A percentile compares a stretch with the other conserved stretches of the same genome.
Conservation (phyloP, 495 filamentous ascomycete species). For the Chaetomium cochliodes region DNA sequence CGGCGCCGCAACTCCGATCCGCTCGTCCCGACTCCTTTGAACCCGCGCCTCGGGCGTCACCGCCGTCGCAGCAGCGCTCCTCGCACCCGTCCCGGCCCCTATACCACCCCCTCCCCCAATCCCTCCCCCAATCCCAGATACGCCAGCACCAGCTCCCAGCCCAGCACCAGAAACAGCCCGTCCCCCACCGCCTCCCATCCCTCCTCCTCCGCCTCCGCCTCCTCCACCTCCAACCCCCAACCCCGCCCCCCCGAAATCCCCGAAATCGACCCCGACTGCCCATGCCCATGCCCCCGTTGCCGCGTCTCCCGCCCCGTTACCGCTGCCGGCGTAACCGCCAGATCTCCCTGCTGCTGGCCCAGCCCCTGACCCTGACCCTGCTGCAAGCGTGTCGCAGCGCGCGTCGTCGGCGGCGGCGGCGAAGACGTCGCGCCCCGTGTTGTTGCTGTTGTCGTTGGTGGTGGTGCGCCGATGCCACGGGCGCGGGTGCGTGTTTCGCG, state of each 20-base stretch:
- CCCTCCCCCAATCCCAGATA: too few relatives aligned
- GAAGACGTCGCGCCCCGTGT: not conserved
- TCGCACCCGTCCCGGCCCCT: not conserved
- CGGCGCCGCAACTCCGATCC: conserved; percentile 35
- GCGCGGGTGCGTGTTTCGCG: not conserved
- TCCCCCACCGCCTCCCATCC: too few relatives aligned
- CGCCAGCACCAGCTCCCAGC: too few relatives aligned
- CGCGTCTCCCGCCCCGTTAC: conserved; percentile 7
- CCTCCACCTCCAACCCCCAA: too few relatives aligned
- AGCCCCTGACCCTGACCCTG: not conserved
- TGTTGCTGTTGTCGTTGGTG: too few relatives aligned
- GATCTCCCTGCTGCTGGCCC: too few relatives aligned
- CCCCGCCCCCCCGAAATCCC: too few relatives aligned
- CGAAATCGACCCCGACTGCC: not conserved
- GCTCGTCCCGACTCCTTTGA: conserved; percentile 39
- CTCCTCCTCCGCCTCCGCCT: too few relatives aligned
- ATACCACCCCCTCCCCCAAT: not conserved
- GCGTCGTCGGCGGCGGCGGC: not conserved
- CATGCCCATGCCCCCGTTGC: not conserved
- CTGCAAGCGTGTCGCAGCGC: not conserved
- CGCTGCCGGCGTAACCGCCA: not conserved
- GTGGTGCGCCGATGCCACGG: too few relatives aligned
- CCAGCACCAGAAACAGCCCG: too few relatives aligned
- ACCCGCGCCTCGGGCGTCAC: conserved; percentile 33
- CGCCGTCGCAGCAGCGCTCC: not conserved